These are phyloP conservation scores for Heliamphora pulchella DNA, from an alignment of 179 eudicot genomes.

Conservation along the genomic window DNA sequence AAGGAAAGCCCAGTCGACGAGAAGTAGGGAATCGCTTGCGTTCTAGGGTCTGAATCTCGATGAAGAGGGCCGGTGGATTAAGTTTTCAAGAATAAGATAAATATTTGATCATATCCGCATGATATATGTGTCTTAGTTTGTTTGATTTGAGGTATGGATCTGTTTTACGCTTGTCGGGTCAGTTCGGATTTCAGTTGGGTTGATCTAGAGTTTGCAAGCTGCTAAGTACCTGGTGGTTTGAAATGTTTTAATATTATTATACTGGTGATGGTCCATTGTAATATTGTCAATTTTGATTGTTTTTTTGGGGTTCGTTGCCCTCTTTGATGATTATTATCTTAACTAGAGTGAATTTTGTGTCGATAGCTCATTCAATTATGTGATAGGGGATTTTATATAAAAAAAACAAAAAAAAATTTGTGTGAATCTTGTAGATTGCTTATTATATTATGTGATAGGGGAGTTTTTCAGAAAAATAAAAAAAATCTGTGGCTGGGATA, in stretches of 20 bases:
- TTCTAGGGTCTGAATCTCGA: background rate
- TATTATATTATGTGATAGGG: too few relatives aligned
- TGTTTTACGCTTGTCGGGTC: background rate
- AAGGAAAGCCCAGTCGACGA: slow-evolving; percentile 4
- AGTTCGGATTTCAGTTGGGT: background rate
- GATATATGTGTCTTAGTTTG: background rate
- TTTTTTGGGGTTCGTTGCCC: too few relatives aligned
- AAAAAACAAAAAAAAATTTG: too few relatives aligned
- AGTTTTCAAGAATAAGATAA: background rate
- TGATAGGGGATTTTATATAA: too few relatives aligned
- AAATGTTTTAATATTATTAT: too few relatives aligned
- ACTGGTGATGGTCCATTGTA: background rate
- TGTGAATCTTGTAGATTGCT: too few relatives aligned
- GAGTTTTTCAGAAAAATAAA: too few relatives aligned
- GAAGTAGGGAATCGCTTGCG: background rate
- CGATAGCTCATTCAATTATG: too few relatives aligned
- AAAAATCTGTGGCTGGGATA: too few relatives aligned
- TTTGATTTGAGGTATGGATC: background rate
- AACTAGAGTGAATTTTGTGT: too few relatives aligned
- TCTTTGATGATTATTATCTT: too few relatives aligned
- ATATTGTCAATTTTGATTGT: background rate
- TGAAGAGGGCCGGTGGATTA: background rate
- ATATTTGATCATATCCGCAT: background rate
- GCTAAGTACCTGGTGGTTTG: background rate
- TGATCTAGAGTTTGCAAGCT: background rate